These are phyloP conservation scores for Mrakia hoshinonis DNA, from an alignment of 768 basidiomycete species.

Conservation along the genomic window DNA sequence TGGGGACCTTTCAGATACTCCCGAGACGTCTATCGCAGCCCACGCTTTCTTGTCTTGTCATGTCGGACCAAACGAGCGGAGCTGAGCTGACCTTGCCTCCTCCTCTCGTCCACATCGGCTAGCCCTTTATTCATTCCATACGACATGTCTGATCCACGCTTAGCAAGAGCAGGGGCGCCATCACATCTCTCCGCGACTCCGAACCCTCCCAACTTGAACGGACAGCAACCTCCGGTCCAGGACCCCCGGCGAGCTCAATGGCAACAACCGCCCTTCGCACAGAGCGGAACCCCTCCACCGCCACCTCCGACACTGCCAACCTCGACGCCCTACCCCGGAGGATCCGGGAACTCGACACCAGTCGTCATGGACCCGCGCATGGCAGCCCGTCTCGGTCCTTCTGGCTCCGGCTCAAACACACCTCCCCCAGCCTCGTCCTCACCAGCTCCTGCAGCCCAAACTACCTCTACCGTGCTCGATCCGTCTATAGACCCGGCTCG, in stretches of 20 bases:
- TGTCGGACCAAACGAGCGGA: neutral
- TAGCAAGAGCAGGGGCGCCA: neutral
- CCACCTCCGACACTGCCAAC: neutral
- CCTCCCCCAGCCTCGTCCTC: slow-evolving; percentile 5
- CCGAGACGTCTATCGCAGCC: neutral
- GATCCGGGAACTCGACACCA: neutral
- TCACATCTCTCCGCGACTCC: neutral
- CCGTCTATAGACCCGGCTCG: neutral
- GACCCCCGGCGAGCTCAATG: slow-evolving; percentile 4
- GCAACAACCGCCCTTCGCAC: too few species aligned
- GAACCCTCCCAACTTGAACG: neutral
- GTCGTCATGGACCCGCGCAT: neutral
- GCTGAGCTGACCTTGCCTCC: neutral
- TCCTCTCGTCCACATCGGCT: neutral
- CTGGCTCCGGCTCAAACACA: neutral
- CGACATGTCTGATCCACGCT: slow-evolving; percentile 20
- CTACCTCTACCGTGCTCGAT: neutral
- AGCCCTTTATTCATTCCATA: neutral
- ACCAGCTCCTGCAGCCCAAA: neutral
- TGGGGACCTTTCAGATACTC: slow-evolving; percentile 29
- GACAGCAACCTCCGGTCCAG: neutral
- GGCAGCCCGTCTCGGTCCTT: neutral
- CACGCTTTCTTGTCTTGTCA: neutral
- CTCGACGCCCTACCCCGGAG: neutral
- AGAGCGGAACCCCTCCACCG: neutral